Base-by-base conservation (phyloP, 495 filamentous ascomycete genomes). In the Lindgomyces ingoldianus region DNA sequence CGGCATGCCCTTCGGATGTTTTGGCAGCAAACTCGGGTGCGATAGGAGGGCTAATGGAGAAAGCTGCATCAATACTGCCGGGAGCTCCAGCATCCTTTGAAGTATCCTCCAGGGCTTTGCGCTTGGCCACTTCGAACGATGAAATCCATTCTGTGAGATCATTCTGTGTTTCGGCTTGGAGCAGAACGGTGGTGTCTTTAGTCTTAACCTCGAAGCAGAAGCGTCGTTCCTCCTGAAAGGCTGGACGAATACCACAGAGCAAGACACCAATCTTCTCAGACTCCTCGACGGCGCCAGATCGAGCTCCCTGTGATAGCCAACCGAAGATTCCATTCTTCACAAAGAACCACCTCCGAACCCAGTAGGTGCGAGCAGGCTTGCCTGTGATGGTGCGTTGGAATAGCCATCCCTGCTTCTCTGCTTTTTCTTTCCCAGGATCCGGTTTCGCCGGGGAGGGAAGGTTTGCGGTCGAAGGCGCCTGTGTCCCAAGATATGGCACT, bases 181-280 rank as follows among this genome's bases (percentile, higher is more conserved):
- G 79, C 57, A 96, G 76, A 44, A 96, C 86, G 49, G 85, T 92
- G 69, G 87, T 89, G 70, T 93, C 95, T 74, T 97, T 98, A 14
- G 94, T 98, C 80, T 97, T 98, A 68, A 98, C 91, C 76, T 98
- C 95, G 71, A 98, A 98, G 72, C 95, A 96, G 74, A 97, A 98
- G 27, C 95, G 83, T 36, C 94, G 85, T 67, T 98, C 94, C 73
- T 98, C 94, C 68, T 91, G 87, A 42, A 93, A 88, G 2, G 93
- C 93, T 9, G 91, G 90, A 62, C 93, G 89, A 53, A 93, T 88
- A 70, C 88, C 95, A 72, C 94, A 98, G 29, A 98, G 86, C 26
- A 98, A 76, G 9, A 98, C 94, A 21, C 94, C 94, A 64, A 96
- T 96, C 75, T 93, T 90, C 67, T 98, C 95, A 50, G 91, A 95